Evolutionary conservation across 83 land plant genomes (phyloP).

Genomic region (Isoetes engelmannii): DNA sequence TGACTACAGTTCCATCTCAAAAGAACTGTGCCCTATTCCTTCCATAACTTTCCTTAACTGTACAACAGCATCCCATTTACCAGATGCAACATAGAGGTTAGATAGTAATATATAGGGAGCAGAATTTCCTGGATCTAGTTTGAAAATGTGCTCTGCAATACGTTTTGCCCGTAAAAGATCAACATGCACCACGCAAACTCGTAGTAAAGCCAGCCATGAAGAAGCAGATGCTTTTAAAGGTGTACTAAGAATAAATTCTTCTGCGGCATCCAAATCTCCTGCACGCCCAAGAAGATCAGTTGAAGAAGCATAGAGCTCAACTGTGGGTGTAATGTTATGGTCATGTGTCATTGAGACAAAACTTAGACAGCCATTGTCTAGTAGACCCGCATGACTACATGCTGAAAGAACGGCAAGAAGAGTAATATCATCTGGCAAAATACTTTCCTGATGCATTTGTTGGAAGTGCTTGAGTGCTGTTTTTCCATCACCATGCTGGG

Average conservation of each 20-base stretch:
- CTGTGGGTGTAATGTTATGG: neutral
- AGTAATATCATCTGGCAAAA: neutral
- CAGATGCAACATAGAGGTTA: neutral
- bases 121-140: neutral
- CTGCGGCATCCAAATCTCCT: neutral
- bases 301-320: neutral
- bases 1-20: too few relatives aligned
- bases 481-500: neutral
- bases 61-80: neutral
- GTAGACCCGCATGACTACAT: neutral
- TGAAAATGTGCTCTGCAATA: neutral
- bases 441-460: neutral
- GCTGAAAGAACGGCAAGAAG: neutral
- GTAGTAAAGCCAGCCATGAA: neutral
- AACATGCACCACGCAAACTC: neutral
- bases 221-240: neutral
- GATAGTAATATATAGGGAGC: neutral
- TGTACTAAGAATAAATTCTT: neutral
- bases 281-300: constrained; percentile 1
- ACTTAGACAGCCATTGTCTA: neutral
- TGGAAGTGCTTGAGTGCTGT: neutral
- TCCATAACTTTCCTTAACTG: too few relatives aligned
- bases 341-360: neutral
- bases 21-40: too few relatives aligned
- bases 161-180: neutral